These are phyloP conservation scores for Starmerella floris DNA, from an alignment of 805 yeast genomes.

Conservation along the genomic window DNA sequence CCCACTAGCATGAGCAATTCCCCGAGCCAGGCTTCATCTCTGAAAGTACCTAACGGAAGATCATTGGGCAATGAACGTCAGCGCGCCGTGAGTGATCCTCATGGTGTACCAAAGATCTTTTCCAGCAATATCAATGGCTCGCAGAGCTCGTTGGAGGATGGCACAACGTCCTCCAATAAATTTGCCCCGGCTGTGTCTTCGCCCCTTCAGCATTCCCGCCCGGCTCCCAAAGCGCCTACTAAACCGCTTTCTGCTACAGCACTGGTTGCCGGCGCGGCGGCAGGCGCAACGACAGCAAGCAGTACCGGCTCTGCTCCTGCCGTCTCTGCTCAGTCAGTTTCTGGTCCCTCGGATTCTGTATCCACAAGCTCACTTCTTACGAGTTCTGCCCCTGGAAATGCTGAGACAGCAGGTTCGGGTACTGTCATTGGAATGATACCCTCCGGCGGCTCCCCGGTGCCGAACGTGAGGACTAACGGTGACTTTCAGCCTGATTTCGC, in stretches of 20 bases:
- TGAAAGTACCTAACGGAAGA: not conserved
- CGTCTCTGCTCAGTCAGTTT: not conserved
- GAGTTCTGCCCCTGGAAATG: not conserved
- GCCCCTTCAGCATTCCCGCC: conserved; percentile 13
- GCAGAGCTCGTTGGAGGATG: conserved; percentile 1
- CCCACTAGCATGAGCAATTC: not conserved
- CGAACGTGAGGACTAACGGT: not conserved
- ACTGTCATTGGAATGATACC: not conserved
- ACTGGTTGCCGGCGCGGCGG: no score
- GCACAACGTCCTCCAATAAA: conserved; percentile 4
- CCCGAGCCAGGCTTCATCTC: not conserved
- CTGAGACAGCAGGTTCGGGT: not conserved
- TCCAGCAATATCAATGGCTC: conserved; percentile 1
- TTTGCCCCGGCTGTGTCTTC: conserved; percentile 10
- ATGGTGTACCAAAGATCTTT: conserved; percentile 8
- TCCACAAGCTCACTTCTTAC: not conserved
- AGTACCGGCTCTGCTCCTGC: not conserved
- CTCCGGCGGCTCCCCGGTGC: not conserved
- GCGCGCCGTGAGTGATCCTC: conserved; percentile 18
- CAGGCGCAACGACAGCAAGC: no score
- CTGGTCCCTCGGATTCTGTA: not conserved
- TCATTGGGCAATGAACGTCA: conserved; percentile 24
- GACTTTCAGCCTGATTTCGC: no score
- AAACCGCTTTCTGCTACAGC: not conserved
- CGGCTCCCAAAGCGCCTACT: conserved; percentile 16